Percentiles rank a stretch among this genome's conserved stretches.
phyloP scores from a whole-genome alignment of 768 basidiomycete species.

The Phylloporus sp. region DNA sequence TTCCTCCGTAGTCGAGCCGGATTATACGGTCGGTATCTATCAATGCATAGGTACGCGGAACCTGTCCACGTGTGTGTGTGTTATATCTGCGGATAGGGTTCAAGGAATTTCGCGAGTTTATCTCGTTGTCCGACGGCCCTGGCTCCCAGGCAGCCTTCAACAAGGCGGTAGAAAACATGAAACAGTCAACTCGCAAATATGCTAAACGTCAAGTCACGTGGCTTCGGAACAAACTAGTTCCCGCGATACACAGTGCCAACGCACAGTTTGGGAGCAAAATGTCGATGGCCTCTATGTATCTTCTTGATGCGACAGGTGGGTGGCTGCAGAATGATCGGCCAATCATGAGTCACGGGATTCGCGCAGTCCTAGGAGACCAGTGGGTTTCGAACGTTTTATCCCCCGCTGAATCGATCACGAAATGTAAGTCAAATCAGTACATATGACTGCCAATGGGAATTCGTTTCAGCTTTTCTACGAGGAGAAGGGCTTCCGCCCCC shows the following conservation, averaged over 20 bases:
- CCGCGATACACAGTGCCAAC: constrained; percentile 53
- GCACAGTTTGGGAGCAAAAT: constrained; percentile 21
- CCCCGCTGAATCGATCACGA: constrained; percentile 44
- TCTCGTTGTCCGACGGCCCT: constrained; percentile 40
- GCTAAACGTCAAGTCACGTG: constrained; percentile 89
- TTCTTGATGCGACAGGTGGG: constrained; percentile 67
- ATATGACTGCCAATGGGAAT: background rate
- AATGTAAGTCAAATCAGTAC: constrained; percentile 35
- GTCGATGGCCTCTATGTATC: constrained; percentile 41
- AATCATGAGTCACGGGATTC: background rate
- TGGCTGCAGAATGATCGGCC: background rate
- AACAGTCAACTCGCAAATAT: constrained; percentile 83
- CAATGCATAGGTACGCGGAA: constrained; percentile 77
- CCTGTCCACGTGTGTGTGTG: background rate
- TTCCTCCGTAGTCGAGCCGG: constrained; percentile 16
- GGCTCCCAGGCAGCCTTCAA: constrained; percentile 41
- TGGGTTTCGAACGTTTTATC: constrained; percentile 58
- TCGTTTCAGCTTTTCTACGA: constrained; percentile 46
- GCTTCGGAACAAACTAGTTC: constrained; percentile 87
- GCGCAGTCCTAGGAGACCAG: constrained; percentile 44
- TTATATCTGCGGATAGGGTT: constrained; percentile 55
- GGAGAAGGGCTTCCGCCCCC: constrained; percentile 51
- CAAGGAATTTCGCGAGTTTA: constrained; percentile 78
- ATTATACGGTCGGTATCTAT: constrained; percentile 83
- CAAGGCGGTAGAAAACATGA: constrained; percentile 71